Conservation (phyloP, 495 filamentous ascomycete species). For the Neurospora cerealis region DNA sequence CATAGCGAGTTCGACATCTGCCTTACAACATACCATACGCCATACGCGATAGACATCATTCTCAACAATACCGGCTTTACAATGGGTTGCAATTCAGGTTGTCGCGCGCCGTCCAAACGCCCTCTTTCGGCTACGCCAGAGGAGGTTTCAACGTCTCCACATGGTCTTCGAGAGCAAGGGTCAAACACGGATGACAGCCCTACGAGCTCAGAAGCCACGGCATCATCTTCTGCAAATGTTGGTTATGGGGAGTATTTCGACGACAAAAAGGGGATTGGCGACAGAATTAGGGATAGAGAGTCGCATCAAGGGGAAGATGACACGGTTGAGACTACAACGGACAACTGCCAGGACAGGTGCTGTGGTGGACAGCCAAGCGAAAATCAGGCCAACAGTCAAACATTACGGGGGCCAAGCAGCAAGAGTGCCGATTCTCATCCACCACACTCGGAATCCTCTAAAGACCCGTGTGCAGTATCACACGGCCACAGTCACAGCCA, state of each 20-base stretch:
- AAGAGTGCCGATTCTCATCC: background rate
- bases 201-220: background rate
- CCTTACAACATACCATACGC: background rate
- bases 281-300: background rate
- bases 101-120: slow-evolving; percentile 6
- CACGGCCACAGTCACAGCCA: background rate
- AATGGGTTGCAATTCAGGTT: slow-evolving; percentile 15
- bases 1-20: background rate
- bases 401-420: background rate
- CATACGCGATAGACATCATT: background rate
- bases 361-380: background rate
- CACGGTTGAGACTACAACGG: background rate
- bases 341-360: background rate
- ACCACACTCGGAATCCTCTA: background rate
- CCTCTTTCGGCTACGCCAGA: background rate
- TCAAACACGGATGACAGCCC: background rate
- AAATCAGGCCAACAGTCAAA: background rate
- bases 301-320: background rate
- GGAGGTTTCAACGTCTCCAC: background rate
- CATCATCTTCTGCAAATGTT: background rate
- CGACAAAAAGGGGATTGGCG: background rate
- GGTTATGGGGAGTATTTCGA: background rate
- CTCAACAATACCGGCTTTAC: background rate
- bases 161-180: background rate
- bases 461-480: background rate